Conservation (phyloP, 441 rosid species). For the Gossypium laxum region DNA sequence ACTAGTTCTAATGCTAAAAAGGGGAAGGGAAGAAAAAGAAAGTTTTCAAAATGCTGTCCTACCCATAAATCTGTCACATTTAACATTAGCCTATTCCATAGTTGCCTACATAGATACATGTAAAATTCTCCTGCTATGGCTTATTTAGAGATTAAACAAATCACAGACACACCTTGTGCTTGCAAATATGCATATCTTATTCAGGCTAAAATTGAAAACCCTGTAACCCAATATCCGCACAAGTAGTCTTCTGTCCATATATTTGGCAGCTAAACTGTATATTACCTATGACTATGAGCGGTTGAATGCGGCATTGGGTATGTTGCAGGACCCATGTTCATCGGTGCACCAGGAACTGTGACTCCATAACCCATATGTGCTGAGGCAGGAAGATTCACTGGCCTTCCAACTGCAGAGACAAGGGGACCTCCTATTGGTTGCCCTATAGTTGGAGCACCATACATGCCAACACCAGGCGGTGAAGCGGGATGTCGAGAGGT, state of each 20-base stretch:
- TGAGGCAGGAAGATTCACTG: conserved; percentile 64
- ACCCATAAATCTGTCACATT: conserved; percentile 23
- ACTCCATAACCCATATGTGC: conserved; percentile 61
- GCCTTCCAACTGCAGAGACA: conserved; percentile 84
- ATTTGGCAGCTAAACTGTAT: conserved; percentile 24
- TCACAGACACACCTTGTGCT: conserved; percentile 23
- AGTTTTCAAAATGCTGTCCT: conserved; percentile 19
- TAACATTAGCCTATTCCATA: conserved; percentile 21
- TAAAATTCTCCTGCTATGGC: conserved; percentile 23
- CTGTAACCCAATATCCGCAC: conserved; percentile 17
- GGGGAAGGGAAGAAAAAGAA: background rate
- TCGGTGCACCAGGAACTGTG: conserved; percentile 70
- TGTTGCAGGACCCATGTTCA: conserved; percentile 57
- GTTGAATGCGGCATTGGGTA: conserved; percentile 66
- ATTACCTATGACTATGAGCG: conserved; percentile 78
- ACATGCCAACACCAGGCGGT: conserved; percentile 43
- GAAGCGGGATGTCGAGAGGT: conserved; percentile 37
- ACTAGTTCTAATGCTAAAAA: conserved; percentile 16
- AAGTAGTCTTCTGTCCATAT: conserved; percentile 37
- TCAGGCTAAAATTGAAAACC: conserved; percentile 17
- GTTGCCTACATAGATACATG: conserved; percentile 29
- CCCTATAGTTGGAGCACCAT: conserved; percentile 65
- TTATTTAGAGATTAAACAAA: conserved; percentile 30
- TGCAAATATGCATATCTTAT: conserved; percentile 29
- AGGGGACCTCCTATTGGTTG: conserved; percentile 78